Conservation (phyloP, 2,329 filamentous ascomycete genomes). For the Trichoderma harzianum region DNA sequence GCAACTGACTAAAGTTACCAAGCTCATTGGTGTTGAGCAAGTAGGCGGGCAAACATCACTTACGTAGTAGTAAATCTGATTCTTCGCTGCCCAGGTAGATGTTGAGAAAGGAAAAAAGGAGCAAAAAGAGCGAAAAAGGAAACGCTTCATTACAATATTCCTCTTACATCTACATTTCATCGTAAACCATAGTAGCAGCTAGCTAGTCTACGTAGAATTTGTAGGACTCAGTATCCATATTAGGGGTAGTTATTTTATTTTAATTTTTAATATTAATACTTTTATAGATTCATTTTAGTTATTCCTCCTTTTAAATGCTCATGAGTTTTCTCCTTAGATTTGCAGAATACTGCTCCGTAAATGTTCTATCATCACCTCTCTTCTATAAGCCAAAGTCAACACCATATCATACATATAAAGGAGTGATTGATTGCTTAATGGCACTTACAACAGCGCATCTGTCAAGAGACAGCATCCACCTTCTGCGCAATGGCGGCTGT, state of each 20-base stretch:
- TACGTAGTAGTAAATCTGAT: not conserved
- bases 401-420: not conserved
- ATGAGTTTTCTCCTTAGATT: not conserved
- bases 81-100: not conserved
- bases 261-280: not conserved
- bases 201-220: not conserved
- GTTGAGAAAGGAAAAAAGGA: not conserved
- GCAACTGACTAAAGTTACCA: constrained; percentile 48
- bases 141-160: not conserved
- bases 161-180: not conserved
- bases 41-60: not conserved
- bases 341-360: no score
- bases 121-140: not conserved
- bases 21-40: not conserved
- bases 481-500: not conserved
- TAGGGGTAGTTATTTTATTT: not conserved
- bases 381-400: not conserved
- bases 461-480: not conserved
- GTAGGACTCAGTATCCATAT: not conserved
- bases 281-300: not conserved
- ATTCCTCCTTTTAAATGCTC: not conserved
- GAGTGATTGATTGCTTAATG: not conserved
- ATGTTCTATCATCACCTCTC: not conserved
- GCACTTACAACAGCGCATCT: not conserved
- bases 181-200: not conserved